These are phyloP conservation scores for Carex sylvatica DNA, from an alignment of 202 grass and related monocot genomes.

Conservation along the genomic window DNA sequence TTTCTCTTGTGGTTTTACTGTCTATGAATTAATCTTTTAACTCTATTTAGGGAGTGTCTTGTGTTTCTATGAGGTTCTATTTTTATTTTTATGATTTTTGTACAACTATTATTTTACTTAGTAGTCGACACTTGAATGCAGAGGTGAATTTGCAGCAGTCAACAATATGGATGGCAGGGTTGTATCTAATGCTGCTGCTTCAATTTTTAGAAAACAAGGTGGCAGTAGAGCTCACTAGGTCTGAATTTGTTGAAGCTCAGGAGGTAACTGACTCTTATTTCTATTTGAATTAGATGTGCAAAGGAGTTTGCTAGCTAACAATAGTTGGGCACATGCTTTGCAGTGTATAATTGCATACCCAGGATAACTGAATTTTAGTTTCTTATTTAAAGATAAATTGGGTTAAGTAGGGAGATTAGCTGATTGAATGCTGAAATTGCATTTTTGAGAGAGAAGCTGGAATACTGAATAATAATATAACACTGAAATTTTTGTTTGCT, in stretches of 20 bases:
- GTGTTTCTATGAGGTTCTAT: background rate
- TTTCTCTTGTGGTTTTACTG: slow-evolving; percentile 3
- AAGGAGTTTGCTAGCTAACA: slow-evolving; percentile 8
- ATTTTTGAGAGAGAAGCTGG: background rate
- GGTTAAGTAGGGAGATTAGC: background rate
- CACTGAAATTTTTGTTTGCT: background rate
- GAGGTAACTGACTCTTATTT: slow-evolving; percentile 48
- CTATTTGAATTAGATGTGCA: background rate
- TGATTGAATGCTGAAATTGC: background rate
- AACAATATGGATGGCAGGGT: slow-evolving; percentile 71
- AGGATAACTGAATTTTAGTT: background rate
- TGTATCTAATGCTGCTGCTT: slow-evolving; percentile 94
- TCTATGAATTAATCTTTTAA: slow-evolving; percentile 12
- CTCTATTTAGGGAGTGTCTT: background rate
- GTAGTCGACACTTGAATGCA: slow-evolving; percentile 32
- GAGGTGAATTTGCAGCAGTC: slow-evolving; percentile 91
- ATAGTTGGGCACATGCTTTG: slow-evolving; percentile 8
- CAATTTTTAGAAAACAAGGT: slow-evolving; percentile 97
- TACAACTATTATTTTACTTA: slow-evolving; percentile 6
- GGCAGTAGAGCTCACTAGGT: slow-evolving; percentile 83
- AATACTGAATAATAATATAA: background rate
- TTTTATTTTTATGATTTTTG: slow-evolving; percentile 3
- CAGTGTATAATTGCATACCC: background rate
- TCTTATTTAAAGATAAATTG: slow-evolving; percentile 16
- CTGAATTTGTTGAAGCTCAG: slow-evolving; percentile 96